A percentile compares a stretch with the other conserved stretches of the same genome.
These are phyloP conservation scores for Talaromyces marneffei DNA, from an alignment of 2,329 filamentous ascomycete genomes.

Conservation along the genomic window DNA sequence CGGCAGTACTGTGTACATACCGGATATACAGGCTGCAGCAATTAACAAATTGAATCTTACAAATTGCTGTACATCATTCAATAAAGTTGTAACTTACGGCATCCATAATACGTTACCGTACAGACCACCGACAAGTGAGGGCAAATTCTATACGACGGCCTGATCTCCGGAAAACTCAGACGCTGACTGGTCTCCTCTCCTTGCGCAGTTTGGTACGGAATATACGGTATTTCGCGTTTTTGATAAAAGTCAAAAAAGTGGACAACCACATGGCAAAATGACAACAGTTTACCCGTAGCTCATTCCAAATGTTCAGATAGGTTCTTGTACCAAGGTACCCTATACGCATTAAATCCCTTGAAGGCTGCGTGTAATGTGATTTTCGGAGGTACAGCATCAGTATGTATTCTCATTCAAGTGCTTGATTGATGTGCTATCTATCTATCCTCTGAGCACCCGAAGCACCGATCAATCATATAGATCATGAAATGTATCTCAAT, in stretches of 20 bases:
- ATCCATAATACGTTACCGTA: background rate
- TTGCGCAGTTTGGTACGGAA: background rate
- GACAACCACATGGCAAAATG: constrained; percentile 4
- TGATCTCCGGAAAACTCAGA: background rate
- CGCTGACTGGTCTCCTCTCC: background rate
- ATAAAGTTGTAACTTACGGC: too few relatives aligned
- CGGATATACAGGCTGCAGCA: background rate
- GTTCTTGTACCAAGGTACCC: background rate
- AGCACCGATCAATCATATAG: background rate
- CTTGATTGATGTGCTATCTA: background rate
- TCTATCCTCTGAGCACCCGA: background rate
- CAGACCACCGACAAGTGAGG: too few relatives aligned
- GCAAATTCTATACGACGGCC: background rate
- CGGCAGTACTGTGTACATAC: too few relatives aligned
- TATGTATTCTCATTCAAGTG: background rate
- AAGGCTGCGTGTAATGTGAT: background rate
- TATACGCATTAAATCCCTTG: background rate
- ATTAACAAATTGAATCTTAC: background rate
- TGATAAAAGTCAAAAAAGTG: constrained; percentile 2
- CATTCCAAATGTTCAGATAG: background rate
- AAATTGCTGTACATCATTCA: background rate
- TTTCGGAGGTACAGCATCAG: background rate
- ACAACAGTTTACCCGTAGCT: background rate
- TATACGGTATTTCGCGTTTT: background rate
- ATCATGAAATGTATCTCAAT: background rate